A percentile compares a stretch with the other conserved stretches of the same genome.
Conservation (phyloP, 2,329 filamentous ascomycete species). For the Fusarium odoratissimum region DNA sequence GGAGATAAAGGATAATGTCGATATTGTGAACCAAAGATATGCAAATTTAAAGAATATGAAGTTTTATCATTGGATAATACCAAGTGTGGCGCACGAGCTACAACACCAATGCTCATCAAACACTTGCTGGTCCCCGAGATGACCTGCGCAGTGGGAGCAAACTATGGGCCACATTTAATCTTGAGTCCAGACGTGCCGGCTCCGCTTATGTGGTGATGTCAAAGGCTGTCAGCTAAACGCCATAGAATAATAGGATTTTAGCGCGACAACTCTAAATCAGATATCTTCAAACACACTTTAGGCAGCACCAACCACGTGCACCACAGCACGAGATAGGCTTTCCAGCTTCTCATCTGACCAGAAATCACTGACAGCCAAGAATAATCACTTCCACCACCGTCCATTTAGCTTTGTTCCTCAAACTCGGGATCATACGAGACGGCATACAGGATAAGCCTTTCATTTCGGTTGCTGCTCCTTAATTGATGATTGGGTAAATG, state of each 20-base stretch:
- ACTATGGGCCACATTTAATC: not conserved
- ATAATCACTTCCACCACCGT: not conserved
- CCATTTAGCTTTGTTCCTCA: not conserved
- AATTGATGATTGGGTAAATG: not conserved
- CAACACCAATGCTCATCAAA: too few species aligned
- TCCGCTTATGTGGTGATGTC: not conserved
- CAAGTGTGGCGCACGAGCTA: too few species aligned
- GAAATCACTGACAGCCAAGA: not conserved
- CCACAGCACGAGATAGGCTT: accelerated
- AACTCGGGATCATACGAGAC: not conserved
- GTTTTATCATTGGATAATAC: too few species aligned
- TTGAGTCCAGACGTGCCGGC: accelerated
- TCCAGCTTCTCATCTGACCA: not conserved
- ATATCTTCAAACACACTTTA: not conserved
- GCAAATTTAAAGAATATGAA: too few species aligned
- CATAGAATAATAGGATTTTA: not conserved
- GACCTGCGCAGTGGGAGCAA: not conserved
- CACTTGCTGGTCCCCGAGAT: too few species aligned
- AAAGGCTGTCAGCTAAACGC: not conserved
- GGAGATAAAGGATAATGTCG: too few species aligned
- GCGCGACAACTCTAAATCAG: not conserved
- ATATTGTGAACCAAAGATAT: too few species aligned
- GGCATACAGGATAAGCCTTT: not conserved
- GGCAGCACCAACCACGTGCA: not conserved
- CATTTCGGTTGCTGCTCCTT: not conserved